Base-by-base conservation (phyloP, 108 stramenopile genomes). In the Nitzschia palea region DNA sequence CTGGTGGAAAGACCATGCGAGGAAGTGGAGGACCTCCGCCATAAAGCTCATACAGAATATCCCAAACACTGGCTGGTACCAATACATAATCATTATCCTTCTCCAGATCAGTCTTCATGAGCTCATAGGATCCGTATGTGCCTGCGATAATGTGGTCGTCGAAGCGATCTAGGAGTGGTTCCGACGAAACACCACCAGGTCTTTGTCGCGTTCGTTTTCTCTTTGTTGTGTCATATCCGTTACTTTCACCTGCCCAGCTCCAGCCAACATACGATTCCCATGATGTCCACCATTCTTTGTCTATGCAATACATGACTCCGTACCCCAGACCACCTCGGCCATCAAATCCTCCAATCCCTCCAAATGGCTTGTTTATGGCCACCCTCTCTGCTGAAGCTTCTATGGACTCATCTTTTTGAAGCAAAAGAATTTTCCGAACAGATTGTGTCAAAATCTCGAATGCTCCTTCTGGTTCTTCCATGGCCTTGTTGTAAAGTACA, bases 11-110 rank as follows among this genome's bases (percentile, higher is more conserved):
- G 20, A 89, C 76, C 87, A 89, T 88, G 55, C 93, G 74, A 0
- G 93, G 93, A 14, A 94, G 73, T 17, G 93, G 90, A n/a, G 93
- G 93, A 17, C 93, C 93, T 1, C 93, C 93, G 31, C 86, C 90
- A 55, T 94, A 94, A 36, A 91, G 59, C 58, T 91, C 93, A 62
- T 88, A 94, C 23, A 94, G 73, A 42, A 87, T 77, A 79, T 94
- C 87, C 93, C 93, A 94, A 22, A 94, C 93, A 23, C 77, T 62
- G 26, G 88, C 80, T 32, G 93, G 93, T 9, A 94, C 68, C 44
- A 91, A 58, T 12, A 90, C 81, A 44, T 85, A 94, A 55, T 94
- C 88, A 37, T 47, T 17, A 50, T 71, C 73, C 44, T 67, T 64
- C 26, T 47, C 4, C 25, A 82, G 45, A 25, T 50, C 71, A 3